These are phyloP conservation scores for Dendrothele bispora DNA, from an alignment of 768 basidiomycete genomes.

Conservation along the genomic window DNA sequence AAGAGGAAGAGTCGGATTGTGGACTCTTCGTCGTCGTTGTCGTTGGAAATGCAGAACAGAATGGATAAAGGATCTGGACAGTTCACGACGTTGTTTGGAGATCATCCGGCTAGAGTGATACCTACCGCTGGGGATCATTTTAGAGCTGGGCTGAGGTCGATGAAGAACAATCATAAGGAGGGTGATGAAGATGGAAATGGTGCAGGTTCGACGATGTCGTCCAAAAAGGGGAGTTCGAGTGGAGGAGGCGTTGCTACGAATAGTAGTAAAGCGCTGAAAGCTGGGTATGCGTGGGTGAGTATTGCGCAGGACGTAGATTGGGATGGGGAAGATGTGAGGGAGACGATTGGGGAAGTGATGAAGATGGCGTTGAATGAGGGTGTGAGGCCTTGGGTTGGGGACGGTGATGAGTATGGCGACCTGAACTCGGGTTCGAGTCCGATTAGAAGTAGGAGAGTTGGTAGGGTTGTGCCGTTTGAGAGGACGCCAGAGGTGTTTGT, in stretches of 20 bases:
- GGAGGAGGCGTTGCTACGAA: conserved; percentile 27
- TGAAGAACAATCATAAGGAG: conserved; percentile 29
- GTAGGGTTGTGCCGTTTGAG: conserved; percentile 52
- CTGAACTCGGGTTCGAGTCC: conserved; percentile 10
- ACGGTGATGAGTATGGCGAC: conserved; percentile 20
- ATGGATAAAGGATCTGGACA: conserved; percentile 35
- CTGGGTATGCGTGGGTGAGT: conserved; percentile 84
- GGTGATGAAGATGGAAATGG: neutral
- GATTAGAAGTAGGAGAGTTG: too few relatives aligned
- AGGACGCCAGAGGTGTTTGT: conserved; percentile 52
- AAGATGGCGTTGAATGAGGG: conserved; percentile 40
- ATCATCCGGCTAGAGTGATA: conserved; percentile 60
- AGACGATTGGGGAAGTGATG: conserved; percentile 42
- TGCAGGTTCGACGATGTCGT: conserved; percentile 1
- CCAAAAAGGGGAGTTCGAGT: conserved; percentile 23
- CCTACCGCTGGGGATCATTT: conserved; percentile 75
- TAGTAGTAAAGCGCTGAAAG: too few relatives aligned
- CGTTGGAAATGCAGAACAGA: neutral
- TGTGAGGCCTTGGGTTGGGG: conserved; percentile 46
- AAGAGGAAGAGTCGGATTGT: neutral
- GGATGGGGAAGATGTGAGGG: conserved; percentile 74
- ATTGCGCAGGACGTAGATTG: conserved; percentile 79
- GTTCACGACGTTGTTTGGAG: conserved; percentile 83
- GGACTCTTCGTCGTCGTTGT: too few relatives aligned
- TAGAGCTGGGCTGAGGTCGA: conserved; percentile 66